These are phyloP conservation scores for Leccinum aurantiacum DNA, from an alignment of 768 basidiomycete species.

Conservation along the genomic window DNA sequence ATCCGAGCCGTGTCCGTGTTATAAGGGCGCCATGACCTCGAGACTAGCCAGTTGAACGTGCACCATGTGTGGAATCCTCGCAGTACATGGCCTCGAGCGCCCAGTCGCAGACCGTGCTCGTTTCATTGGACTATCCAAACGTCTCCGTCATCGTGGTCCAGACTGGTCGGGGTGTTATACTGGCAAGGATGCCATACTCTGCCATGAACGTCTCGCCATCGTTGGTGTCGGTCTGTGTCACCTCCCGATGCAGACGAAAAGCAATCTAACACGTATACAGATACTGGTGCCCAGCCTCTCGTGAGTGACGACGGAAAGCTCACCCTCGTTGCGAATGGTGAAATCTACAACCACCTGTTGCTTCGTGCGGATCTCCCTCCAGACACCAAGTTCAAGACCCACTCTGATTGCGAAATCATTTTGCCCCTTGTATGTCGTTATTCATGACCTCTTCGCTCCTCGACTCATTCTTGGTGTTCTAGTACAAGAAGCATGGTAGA, in stretches of 20 bases:
- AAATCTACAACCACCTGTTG: slow-evolving; percentile 95
- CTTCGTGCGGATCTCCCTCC: slow-evolving; percentile 67
- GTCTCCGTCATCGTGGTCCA: slow-evolving; percentile 90
- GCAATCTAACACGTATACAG: slow-evolving; percentile 41
- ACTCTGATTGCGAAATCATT: slow-evolving; percentile 98
- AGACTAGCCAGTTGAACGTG: background rate
- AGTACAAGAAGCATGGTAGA: slow-evolving; percentile 86
- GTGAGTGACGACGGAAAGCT: slow-evolving; percentile 81
- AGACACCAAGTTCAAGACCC: slow-evolving; percentile 86
- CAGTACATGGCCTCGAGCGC: slow-evolving; percentile 76
- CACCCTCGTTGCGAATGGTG: slow-evolving; percentile 92
- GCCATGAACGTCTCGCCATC: slow-evolving; percentile 95
- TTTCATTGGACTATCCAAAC: slow-evolving; percentile 85
- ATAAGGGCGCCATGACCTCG: background rate
- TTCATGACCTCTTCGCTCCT: background rate
- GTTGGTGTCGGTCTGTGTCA: slow-evolving; percentile 86
- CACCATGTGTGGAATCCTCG: slow-evolving; percentile 91
- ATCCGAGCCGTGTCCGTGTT: background rate
- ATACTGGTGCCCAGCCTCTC: slow-evolving; percentile 95
- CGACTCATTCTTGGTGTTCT: slow-evolving; percentile 2
- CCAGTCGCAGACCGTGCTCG: slow-evolving; percentile 66
- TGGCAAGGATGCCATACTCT: slow-evolving; percentile 77
- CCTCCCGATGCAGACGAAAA: background rate
- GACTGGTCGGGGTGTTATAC: slow-evolving; percentile 98
- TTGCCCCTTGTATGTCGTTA: slow-evolving; percentile 71